Percentiles rank a stretch among this genome's conserved stretches.
Evolutionary conservation across 1,139 yeast species (phyloP).

Genomic region (Waltiozyma sp.): DNA sequence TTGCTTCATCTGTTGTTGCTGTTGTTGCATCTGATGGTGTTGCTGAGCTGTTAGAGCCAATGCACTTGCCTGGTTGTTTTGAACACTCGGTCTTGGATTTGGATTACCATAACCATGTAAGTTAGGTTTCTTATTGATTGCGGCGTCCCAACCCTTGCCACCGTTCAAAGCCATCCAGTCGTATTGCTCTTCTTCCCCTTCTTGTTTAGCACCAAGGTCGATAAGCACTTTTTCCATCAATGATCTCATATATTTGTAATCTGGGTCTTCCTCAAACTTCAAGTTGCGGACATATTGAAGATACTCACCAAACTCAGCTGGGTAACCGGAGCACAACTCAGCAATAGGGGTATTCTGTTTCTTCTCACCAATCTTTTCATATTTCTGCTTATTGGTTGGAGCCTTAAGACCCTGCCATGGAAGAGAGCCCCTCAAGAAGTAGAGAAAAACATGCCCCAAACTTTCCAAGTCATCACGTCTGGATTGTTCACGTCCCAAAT

Average conservation of each 20-base stretch:
- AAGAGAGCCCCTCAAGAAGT: conserved; percentile 86
- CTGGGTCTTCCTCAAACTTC: conserved; percentile 71
- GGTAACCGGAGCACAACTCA: conserved; percentile 58
- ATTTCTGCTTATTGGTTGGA: conserved; percentile 71
- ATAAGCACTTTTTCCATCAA: conserved; percentile 52
- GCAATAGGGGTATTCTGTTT: conserved; percentile 60
- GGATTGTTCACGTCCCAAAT: conserved; percentile 91
- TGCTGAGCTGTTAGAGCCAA: conserved; percentile 1
- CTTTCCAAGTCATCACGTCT: conserved; percentile 96
- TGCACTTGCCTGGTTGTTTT: conserved; percentile 11
- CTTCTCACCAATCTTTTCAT: conserved; percentile 74
- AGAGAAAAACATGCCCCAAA: conserved; percentile 88
- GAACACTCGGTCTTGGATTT: conserved; percentile 34
- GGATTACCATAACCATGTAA: conserved; percentile 74
- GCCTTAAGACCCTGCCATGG: conserved; percentile 99
- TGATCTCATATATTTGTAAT: conserved; percentile 61
- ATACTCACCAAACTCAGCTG: conserved; percentile 71
- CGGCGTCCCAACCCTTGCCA: conserved; percentile 77
- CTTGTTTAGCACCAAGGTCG: conserved; percentile 42
- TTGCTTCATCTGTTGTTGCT: conserved; percentile 15
- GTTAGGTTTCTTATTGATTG: conserved; percentile 69
- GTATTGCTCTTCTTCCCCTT: conserved; percentile 55
- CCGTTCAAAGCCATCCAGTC: conserved; percentile 81
- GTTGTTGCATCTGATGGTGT: conserved; percentile 8
- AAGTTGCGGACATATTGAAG: conserved; percentile 59